Conservation (phyloP, 805 yeast species). For the Blastobotrys attinorum region DNA sequence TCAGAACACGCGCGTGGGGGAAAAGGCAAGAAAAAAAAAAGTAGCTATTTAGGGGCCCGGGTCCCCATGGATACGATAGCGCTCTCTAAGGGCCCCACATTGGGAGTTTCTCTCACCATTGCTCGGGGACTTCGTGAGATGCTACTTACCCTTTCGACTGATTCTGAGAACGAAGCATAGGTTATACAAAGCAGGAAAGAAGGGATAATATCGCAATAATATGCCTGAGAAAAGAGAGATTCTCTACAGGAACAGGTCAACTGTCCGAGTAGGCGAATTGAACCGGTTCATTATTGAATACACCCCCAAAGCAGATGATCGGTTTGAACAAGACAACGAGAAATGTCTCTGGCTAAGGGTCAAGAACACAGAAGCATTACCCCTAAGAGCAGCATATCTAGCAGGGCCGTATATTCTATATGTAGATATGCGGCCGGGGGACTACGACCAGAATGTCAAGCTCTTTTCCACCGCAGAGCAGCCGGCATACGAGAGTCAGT, state of each 20-base stretch:
- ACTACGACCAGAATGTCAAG: conserved; percentile 46
- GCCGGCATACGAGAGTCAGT: conserved; percentile 39
- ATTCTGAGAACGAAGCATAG: no score
- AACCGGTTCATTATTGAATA: conserved; percentile 49
- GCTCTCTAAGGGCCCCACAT: no score
- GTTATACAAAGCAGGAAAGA: no score
- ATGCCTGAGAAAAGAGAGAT: no score
- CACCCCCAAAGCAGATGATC: conserved; percentile 29
- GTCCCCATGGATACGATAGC: no score
- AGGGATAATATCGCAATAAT: no score
- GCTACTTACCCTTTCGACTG: no score
- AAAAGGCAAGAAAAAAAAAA: no score
- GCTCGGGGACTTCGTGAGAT: no score
- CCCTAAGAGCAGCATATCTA: conserved; percentile 73
- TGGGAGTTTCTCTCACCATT: no score
- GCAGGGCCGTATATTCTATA: conserved; percentile 87
- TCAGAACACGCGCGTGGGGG: no score
- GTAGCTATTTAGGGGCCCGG: no score
- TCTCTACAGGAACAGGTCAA: conserved; percentile 19
- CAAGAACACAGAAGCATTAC: conserved; percentile 61
- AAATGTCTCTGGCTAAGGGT: conserved; percentile 36
- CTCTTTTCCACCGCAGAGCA: conserved; percentile 31
- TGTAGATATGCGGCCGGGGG: conserved; percentile 66
- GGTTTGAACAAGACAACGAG: conserved; percentile 3
- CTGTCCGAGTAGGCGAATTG: conserved; percentile 53